Conservation (phyloP, 2,329 filamentous ascomycete species). For the Sarocladiaceae sp. region DNA sequence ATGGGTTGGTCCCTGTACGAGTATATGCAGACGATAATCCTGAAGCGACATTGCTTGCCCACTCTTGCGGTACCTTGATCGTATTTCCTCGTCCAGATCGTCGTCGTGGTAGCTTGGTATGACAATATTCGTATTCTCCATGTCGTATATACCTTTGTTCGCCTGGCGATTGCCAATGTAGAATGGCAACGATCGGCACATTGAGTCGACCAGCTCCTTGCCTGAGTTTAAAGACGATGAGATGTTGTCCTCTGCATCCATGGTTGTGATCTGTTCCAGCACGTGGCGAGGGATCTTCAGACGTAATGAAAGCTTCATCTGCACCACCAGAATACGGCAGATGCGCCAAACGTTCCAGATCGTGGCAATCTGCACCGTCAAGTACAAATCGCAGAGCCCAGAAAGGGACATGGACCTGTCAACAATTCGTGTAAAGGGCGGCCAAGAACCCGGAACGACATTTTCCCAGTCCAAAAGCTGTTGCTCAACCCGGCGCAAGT, state of each 20-base stretch:
- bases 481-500: constrained; percentile 10
- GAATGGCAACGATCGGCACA: constrained; percentile 15
- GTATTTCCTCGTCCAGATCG: constrained; percentile 12
- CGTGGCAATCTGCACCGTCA: constrained; percentile 16
- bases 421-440: constrained; percentile 11
- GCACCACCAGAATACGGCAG: constrained; percentile 14
- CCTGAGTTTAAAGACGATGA: constrained; percentile 12
- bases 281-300: constrained; percentile 9
- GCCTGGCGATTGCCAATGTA: constrained; percentile 15
- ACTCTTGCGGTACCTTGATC: constrained; percentile 13
- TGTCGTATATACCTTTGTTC: constrained; percentile 13
- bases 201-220: constrained; percentile 15
- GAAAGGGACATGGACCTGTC: constrained; percentile 11
- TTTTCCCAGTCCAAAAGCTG: constrained; percentile 15
- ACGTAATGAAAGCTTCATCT: constrained; percentile 12
- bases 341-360: constrained; percentile 17
- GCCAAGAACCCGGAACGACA: constrained; percentile 13
- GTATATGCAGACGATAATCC: constrained; percentile 14
- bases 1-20: constrained; percentile 16
- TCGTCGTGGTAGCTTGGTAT: constrained; percentile 15
- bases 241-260: constrained; percentile 10
- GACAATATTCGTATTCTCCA: constrained; percentile 12
- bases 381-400: constrained; percentile 15
- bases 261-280: too few relatives aligned
- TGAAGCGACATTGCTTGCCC: constrained; percentile 12